A percentile compares a stretch with the other conserved stretches of the same genome.
Conservation (phyloP, 2,329 filamentous ascomycete genomes). For the Aspergillus intermedius region DNA sequence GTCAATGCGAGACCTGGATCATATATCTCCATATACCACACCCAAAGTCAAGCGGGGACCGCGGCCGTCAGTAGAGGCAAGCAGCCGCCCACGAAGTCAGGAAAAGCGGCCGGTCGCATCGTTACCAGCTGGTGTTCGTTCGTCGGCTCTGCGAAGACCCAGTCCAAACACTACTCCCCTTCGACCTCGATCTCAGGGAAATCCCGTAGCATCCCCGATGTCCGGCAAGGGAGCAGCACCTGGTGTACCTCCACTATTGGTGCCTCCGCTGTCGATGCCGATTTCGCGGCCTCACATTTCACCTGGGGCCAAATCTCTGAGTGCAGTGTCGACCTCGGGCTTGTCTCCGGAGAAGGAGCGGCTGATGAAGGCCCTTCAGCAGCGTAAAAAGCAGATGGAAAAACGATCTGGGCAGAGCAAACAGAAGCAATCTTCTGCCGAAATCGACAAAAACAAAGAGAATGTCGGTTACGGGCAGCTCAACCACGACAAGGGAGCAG, state of each 20-base stretch:
- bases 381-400: conserved; percentile 72
- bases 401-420: conserved; percentile 28
- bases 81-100: conserved; percentile 48
- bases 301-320: conserved; percentile 38
- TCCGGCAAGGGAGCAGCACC: conserved; percentile 25
- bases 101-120: conserved; percentile 67
- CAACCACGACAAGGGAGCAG: conserved; percentile 6
- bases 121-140: conserved; percentile 72
- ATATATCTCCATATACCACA: conserved; percentile 25
- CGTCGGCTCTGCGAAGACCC: conserved; percentile 45
- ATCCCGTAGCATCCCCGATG: conserved; percentile 20
- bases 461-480: conserved; percentile 20
- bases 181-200: conserved; percentile 41
- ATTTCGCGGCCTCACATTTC: conserved; percentile 30
- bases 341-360: conserved; percentile 86
- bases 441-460: conserved; percentile 18
- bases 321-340: conserved; percentile 41
- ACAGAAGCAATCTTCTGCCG: conserved; percentile 16
- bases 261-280: conserved; percentile 31
- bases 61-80: conserved; percentile 62
- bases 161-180: conserved; percentile 36
- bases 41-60: conserved; percentile 83
- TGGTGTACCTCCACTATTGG: conserved; percentile 33
- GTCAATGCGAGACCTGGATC: conserved; percentile 40
- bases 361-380: conserved; percentile 87